A percentile compares a stretch with the other conserved stretches of the same genome.
phyloP scores from a whole-genome alignment of 345 rosid genomes.

The Brassica rapa region DNA sequence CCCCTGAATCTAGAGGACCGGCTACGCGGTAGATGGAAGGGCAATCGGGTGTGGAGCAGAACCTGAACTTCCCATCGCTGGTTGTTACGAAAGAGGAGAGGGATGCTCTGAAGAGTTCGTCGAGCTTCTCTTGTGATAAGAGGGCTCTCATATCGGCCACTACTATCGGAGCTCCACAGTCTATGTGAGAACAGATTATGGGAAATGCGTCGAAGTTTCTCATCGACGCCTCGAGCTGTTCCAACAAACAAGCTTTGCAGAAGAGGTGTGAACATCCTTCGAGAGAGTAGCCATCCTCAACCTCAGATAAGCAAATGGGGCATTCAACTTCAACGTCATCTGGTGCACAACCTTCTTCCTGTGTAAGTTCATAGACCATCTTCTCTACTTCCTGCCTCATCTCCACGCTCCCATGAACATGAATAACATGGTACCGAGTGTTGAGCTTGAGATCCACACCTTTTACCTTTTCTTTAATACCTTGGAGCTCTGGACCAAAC shows the following conservation, averaged over 20 bases:
- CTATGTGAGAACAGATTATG: slow-evolving; percentile 50
- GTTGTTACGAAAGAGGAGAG: slow-evolving; percentile 64
- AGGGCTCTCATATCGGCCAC: slow-evolving; percentile 64
- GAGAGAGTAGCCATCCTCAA: slow-evolving; percentile 75
- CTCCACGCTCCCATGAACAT: slow-evolving; percentile 59
- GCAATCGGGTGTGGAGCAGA: slow-evolving; percentile 92
- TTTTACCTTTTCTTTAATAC: slow-evolving; percentile 65
- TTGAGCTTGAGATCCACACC: slow-evolving; percentile 62
- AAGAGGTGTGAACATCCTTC: slow-evolving; percentile 73
- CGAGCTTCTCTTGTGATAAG: slow-evolving; percentile 62
- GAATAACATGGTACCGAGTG: slow-evolving; percentile 60
- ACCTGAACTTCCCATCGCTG: slow-evolving; percentile 61
- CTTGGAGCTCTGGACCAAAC: slow-evolving; percentile 74
- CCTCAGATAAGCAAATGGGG: slow-evolving; percentile 81
- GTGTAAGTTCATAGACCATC: slow-evolving; percentile 53
- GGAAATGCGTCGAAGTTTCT: slow-evolving; percentile 73
- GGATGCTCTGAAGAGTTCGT: slow-evolving; percentile 81
- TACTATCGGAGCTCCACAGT: slow-evolving; percentile 55
- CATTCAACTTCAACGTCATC: slow-evolving; percentile 48
- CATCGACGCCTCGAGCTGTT: slow-evolving; percentile 73
- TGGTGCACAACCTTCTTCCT: slow-evolving; percentile 31
- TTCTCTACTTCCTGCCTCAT: slow-evolving; percentile 65
- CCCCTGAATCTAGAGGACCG: slow-evolving; percentile 36
- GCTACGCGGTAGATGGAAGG: slow-evolving; percentile 70
- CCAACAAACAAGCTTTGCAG: slow-evolving; percentile 74